Evolutionary conservation across 176 grass and related monocot species (phyloP), one percentile per base, ranked within the genome.

Genomic region (Dactylis glomerata): DNA sequence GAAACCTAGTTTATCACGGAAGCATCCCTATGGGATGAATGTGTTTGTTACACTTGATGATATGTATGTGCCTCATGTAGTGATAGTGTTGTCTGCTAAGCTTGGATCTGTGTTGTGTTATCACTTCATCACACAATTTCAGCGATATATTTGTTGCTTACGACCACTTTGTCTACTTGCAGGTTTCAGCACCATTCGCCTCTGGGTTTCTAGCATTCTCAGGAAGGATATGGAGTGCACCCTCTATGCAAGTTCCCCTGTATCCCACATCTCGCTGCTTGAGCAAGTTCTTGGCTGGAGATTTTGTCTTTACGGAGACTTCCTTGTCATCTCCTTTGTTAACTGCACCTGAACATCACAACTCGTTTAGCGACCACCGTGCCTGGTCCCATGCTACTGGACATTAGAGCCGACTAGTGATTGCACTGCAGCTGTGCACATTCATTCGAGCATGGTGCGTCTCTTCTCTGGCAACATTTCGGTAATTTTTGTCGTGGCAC

Each of bases 261-360:
- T 90, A 85, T 88, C 64, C 76, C 84, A 89, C 77, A 74, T 91
- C 81, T 96, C 91, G 15, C 82, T 94, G 79, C 89, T 92, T 22
- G 91, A 99, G 90, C 90, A 95, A 84, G 86, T 94, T 91, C 91
- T 98, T 94, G 93, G 90, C 84, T 92, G 93, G 93, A 94, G 97
- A 68, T 94, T 99, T 85, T 96, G 87, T 78, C 86, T 96, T 92
- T 90, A 89, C 70, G 86, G 93, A 81, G 89, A 92, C 84, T 92
- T 92, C 64, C 81, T 89, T 85, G 86, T 91, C 86, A 94, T 85
- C 78, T 94, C 91, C 68, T 96, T 92, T 86, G 86, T 96, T 87
- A 99, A 99, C 71, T 99, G 78, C 86, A 99, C 96, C 75, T 99
- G 91, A 89, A 88, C 64, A 68, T 73, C 70, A 63, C 73, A 42